Evolutionary conservation across 2,329 filamentous ascomycete species (phyloP).

Genomic region (Amesomyces nigricolor): DNA sequence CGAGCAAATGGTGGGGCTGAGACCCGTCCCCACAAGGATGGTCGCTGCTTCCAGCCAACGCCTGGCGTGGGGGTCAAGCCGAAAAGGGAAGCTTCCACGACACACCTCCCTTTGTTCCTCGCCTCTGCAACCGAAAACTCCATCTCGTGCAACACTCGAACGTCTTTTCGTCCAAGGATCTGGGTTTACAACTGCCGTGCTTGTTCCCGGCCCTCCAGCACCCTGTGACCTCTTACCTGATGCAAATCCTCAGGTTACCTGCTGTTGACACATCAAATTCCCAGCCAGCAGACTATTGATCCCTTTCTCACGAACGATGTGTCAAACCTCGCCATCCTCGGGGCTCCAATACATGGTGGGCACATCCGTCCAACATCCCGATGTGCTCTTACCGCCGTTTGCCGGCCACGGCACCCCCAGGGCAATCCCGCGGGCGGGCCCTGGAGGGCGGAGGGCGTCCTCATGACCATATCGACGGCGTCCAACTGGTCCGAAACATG

Average conservation of each 20-base stretch:
- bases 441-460: neutral
- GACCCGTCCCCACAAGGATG: neutral
- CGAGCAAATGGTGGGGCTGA: neutral
- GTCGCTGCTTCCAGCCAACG: conserved; percentile 2
- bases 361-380: neutral
- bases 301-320: neutral
- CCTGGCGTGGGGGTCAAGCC: conserved; percentile 14
- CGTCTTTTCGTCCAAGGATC: no score
- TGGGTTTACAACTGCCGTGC: neutral
- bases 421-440: neutral
- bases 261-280: conserved; percentile 12
- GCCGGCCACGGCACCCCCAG: conserved; percentile 3
- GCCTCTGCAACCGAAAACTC: neutral
- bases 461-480: conserved; percentile 2
- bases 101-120: neutral
- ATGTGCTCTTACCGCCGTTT: neutral
- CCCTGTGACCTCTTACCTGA: conserved; percentile 1
- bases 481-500: conserved; percentile 13
- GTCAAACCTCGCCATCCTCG: conserved; percentile 1
- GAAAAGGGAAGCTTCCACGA: conserved; percentile 9
- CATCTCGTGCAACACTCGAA: neutral
- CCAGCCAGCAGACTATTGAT: neutral
- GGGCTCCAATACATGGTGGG: neutral
- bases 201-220: neutral
- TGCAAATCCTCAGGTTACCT: conserved; percentile 8